A percentile compares a stretch with the other conserved stretches of the same genome.
These are phyloP conservation scores for Endocalyx cinctus DNA, from an alignment of 2,329 filamentous ascomycete species.

Conservation along the genomic window DNA sequence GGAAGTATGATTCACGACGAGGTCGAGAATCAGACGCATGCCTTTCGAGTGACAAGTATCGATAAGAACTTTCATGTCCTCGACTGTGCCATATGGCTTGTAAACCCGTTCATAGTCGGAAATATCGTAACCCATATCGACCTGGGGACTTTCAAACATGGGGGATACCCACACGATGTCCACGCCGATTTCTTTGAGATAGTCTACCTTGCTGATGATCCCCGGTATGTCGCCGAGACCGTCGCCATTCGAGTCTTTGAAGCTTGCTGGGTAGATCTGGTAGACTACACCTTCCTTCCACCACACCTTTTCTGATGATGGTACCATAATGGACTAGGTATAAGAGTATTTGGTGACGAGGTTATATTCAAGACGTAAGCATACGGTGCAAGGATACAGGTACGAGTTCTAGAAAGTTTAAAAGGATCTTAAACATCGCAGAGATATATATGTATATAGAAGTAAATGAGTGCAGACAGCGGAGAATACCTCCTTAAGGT, in stretches of 20 bases:
- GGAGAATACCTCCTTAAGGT: too few species aligned
- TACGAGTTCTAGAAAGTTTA: too few species aligned
- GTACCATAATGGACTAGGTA: too few species aligned
- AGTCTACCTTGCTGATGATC: constrained; percentile 60
- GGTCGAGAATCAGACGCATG: constrained; percentile 66
- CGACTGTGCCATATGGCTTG: constrained; percentile 60
- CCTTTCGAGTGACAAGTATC: constrained; percentile 51
- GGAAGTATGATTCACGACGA: constrained; percentile 68
- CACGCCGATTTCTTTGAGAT: constrained; percentile 57
- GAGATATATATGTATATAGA: too few species aligned
- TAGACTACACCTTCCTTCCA: constrained; percentile 45
- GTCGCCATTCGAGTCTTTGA: constrained; percentile 53
- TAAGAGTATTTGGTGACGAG: too few species aligned
- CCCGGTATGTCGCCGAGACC: constrained; percentile 64
- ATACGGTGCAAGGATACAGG: too few species aligned
- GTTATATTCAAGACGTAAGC: too few species aligned
- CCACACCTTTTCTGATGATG: too few species aligned
- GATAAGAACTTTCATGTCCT: constrained; percentile 63
- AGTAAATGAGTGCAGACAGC: too few species aligned
- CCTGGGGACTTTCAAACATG: constrained; percentile 52
- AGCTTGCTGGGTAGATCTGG: constrained; percentile 55
- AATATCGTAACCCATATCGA: constrained; percentile 72
- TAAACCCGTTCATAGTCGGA: constrained; percentile 64
- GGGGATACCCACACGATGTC: constrained; percentile 58
- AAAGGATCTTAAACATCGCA: too few species aligned